A percentile compares a stretch with the other conserved stretches of the same genome.
Conservation (phyloP, 331 rosid genomes). For the Rosa hybrid region DNA sequence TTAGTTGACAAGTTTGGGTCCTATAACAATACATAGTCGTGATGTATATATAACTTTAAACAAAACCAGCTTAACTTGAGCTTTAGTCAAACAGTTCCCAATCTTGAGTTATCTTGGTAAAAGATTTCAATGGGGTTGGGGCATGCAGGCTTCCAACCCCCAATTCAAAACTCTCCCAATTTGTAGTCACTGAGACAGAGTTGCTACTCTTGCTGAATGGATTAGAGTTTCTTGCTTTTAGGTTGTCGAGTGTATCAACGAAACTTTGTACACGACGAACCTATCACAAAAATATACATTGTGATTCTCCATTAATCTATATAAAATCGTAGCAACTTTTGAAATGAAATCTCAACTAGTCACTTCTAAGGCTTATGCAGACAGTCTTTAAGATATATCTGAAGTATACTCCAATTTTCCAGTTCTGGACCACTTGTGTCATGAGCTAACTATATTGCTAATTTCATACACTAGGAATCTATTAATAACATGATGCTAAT, state of each 20-base stretch:
- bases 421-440: neutral
- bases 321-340: neutral
- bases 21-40: neutral
- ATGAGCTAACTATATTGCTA: neutral
- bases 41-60: neutral
- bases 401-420: neutral
- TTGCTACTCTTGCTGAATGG: constrained; percentile 31
- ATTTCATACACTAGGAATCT: neutral
- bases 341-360: constrained; percentile 1
- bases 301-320: neutral
- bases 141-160: constrained; percentile 51
- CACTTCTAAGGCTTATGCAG: neutral
- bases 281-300: constrained; percentile 32
- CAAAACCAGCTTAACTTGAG: neutral
- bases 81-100: constrained; percentile 65
- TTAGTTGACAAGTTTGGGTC: neutral
- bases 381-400: neutral
- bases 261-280: constrained; percentile 66
- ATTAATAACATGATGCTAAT: neutral
- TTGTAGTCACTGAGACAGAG: constrained; percentile 34
- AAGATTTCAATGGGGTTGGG: constrained; percentile 34
- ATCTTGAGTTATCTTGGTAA: constrained; percentile 54
- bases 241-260: constrained; percentile 55
- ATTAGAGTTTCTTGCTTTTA: constrained; percentile 51
- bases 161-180: constrained; percentile 60